Base-by-base conservation (phyloP, 345 rosid species). In the Bretschneidera sinensis region DNA sequence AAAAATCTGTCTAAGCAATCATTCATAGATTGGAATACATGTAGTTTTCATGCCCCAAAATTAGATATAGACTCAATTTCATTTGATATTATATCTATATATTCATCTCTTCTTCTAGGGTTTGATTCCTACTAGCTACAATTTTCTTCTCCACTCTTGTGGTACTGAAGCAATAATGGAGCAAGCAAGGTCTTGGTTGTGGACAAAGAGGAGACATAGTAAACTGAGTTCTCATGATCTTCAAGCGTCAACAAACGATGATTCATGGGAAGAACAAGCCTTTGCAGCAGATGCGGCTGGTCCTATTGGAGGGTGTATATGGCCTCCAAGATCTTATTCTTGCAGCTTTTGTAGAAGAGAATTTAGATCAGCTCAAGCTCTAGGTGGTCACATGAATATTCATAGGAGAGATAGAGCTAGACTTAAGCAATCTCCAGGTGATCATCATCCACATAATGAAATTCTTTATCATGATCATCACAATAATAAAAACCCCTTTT, bases 281-380 rank as follows among this genome's bases (percentile, higher is more conserved):
- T 91, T 91, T 51, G 91, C 96, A 0, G 87, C 81, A 72, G 97
- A 91, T 68, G 82, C 92, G 0, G 78, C 86, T 1, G 92, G 92
- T 43, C 31, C 82, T 21, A 71, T 68, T 20, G 84, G 78, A 20
- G 86, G 87, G 2, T 78, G 83, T 59, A 55, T 80, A 64, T 91
- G 97, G 96, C 97, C 97, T n/a, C 96, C 97, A 18, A 88, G 96
- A 79, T 88, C 87, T 65, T 87, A 90, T 67, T 67, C 89, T 51
- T 90, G 97, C 57, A 87, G 85, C 80, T 87, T 87, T 39, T 90
- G 97, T 58, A 79, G 81, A 58, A 76, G 95, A 76, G 92, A 90
- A 67, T 90, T 91, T 64, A 76, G 81, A 71, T 88, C 94, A 55
- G 96, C 96, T 63, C 97, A 83, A 82, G 97, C 97, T 52, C 84